A percentile compares a stretch with the other conserved stretches of the same genome.
Evolutionary conservation across 768 basidiomycete genomes (phyloP).

Genomic region (Russula brevipes): DNA sequence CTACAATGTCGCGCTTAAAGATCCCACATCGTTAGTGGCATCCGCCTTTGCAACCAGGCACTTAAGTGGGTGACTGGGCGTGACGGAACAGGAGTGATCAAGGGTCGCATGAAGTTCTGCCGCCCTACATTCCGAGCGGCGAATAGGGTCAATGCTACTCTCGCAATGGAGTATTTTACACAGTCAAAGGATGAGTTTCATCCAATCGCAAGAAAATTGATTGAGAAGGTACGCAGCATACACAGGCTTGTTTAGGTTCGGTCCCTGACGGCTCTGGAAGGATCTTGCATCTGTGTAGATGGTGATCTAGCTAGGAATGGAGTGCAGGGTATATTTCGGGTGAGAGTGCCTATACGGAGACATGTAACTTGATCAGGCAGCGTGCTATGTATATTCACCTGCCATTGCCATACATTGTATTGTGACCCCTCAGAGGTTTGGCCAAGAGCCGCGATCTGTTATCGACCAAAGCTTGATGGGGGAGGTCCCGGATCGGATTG

Average conservation of each 20-base stretch:
- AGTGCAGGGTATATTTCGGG: background rate
- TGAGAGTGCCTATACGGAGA: background rate
- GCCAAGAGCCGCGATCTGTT: background rate
- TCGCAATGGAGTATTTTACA: slow-evolving; percentile 50
- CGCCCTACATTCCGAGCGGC: slow-evolving; percentile 58
- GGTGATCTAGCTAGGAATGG: background rate
- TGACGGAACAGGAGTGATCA: slow-evolving; percentile 53
- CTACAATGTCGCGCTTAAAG: slow-evolving; percentile 63
- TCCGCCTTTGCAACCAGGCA: slow-evolving; percentile 46
- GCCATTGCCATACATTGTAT: background rate
- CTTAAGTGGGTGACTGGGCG: slow-evolving; percentile 64
- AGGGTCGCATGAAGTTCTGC: slow-evolving; percentile 86
- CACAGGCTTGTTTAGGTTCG: background rate
- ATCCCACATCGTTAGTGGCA: slow-evolving; percentile 45
- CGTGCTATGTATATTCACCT: background rate
- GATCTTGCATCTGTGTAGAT: slow-evolving; percentile 27
- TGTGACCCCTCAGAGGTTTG: background rate
- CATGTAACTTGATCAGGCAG: background rate
- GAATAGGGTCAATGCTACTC: slow-evolving; percentile 43
- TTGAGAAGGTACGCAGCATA: slow-evolving; percentile 55
- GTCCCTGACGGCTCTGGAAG: slow-evolving; percentile 19
- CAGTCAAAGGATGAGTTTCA: slow-evolving; percentile 55
- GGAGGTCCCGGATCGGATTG: background rate
- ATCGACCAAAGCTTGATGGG: background rate
- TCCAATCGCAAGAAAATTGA: slow-evolving; percentile 68